Evolutionary conservation across 805 yeast genomes (phyloP).

Genomic region (Hemisphaericaspora nanyangensis): DNA sequence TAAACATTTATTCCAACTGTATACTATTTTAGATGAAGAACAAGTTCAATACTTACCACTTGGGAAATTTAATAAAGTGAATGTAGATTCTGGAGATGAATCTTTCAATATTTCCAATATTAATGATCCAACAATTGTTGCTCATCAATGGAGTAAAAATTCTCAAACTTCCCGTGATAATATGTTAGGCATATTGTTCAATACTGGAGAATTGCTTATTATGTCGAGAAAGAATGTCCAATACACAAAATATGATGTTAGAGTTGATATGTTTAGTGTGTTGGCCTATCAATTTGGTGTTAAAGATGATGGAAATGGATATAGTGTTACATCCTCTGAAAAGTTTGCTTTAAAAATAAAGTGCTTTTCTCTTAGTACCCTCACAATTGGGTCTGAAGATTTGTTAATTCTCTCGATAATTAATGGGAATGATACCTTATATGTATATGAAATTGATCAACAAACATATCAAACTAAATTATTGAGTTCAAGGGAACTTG

Average conservation of each 20-base stretch:
- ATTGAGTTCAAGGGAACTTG: neutral
- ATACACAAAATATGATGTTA: conserved; percentile 20
- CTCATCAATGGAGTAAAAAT: conserved; percentile 33
- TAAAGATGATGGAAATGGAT: conserved; percentile 15
- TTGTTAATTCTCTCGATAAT: conserved; percentile 3
- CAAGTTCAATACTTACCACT: conserved; percentile 24
- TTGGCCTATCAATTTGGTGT: conserved; percentile 18
- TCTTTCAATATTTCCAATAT: conserved; percentile 27
- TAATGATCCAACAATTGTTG: conserved; percentile 28
- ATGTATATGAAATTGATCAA: conserved; percentile 3
- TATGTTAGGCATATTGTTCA: conserved; percentile 30
- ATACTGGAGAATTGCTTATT: conserved; percentile 35
- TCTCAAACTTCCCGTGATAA: conserved; percentile 22
- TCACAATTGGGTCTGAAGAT: neutral
- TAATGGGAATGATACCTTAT: conserved; percentile 6
- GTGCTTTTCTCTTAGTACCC: conserved; percentile 20
- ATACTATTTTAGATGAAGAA: conserved; percentile 25
- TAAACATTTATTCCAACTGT: conserved; percentile 21
- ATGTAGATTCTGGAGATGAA: conserved; percentile 23
- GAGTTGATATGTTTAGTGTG: conserved; percentile 23
- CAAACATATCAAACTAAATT: neutral
- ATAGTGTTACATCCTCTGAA: conserved; percentile 18
- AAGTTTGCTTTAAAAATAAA: conserved; percentile 21
- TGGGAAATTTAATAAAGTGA: conserved; percentile 23
- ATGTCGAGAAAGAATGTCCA: conserved; percentile 23